A percentile compares a stretch with the other conserved stretches of the same genome.
phyloP scores from a whole-genome alignment of 176 grass and related monocot genomes.

The Lolium perenne region DNA sequence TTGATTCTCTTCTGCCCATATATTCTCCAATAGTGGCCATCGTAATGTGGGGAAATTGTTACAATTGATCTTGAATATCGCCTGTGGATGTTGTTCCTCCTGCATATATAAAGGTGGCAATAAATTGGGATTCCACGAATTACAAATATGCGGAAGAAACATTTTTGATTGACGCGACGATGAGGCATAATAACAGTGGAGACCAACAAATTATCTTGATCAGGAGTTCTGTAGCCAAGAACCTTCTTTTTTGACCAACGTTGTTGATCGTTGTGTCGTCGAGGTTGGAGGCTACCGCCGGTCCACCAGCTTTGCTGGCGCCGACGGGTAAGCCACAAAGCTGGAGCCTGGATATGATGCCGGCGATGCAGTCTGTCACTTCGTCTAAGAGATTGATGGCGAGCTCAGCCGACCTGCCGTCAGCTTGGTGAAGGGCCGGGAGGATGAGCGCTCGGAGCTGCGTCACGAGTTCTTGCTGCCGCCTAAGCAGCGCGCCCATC shows the following conservation, averaged over 20 bases:
- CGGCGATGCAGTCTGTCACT: background rate
- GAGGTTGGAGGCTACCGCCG: background rate
- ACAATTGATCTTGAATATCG: constrained; percentile 1
- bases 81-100: background rate
- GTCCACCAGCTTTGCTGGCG: background rate
- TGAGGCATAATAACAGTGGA: no score
- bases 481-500: background rate
- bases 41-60: constrained; percentile 32
- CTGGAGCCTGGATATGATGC: background rate
- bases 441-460: constrained; percentile 42
- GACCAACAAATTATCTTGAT: background rate
- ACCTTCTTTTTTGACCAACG: background rate
- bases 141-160: background rate
- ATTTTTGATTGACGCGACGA: no score
- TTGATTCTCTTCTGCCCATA: constrained; percentile 58
- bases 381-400: background rate
- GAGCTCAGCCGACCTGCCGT: background rate
- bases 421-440: background rate
- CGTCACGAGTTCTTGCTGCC: constrained; percentile 31
- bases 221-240: background rate
- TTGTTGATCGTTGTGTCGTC: background rate
- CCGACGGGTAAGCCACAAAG: no score
- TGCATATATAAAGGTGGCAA: background rate
- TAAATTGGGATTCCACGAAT: background rate
- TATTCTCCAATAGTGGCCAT: constrained; percentile 53